phyloP scores from a whole-genome alignment of 148 eudicot genomes.

The Bassia scoparia region DNA sequence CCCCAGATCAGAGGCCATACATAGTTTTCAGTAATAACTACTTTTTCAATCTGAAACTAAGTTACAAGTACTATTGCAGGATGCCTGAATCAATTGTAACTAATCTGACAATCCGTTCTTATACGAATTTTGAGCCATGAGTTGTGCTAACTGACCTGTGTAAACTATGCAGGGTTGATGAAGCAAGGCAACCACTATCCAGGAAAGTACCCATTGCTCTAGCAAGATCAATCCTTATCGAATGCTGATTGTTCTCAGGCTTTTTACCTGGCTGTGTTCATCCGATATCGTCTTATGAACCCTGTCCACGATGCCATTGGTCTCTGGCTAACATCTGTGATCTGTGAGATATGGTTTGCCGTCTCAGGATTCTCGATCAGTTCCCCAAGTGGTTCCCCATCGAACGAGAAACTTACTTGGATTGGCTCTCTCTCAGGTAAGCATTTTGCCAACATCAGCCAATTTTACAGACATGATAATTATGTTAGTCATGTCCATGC shows the following conservation, averaged over 20 bases:
- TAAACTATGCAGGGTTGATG: slow-evolving; percentile 61
- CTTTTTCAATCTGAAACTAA: not conserved
- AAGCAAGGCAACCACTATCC: slow-evolving; percentile 95
- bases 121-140: not conserved
- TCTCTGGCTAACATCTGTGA: slow-evolving; percentile 88
- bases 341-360: slow-evolving; percentile 99
- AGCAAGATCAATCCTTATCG: slow-evolving; percentile 95
- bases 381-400: slow-evolving; percentile 99
- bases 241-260: slow-evolving; percentile 84
- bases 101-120: not conserved
- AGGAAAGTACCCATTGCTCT: slow-evolving; percentile 97
- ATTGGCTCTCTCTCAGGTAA: slow-evolving; percentile 97
- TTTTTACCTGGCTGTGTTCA: slow-evolving; percentile 67
- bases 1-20: not conserved
- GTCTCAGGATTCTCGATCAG: slow-evolving; percentile 97
- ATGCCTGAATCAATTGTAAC: not conserved
- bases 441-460: not conserved
- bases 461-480: not conserved
- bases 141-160: slow-evolving; percentile 16
- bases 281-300: slow-evolving; percentile 81
- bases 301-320: slow-evolving; percentile 95
- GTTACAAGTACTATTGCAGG: not conserved
- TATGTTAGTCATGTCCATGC: not conserved
- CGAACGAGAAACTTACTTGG: slow-evolving; percentile 94
- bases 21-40: not conserved